Evolutionary conservation across 129 eudicot genomes (phyloP), one percentile per base, ranked within the genome.

Genomic region (Lonicera japonica): DNA sequence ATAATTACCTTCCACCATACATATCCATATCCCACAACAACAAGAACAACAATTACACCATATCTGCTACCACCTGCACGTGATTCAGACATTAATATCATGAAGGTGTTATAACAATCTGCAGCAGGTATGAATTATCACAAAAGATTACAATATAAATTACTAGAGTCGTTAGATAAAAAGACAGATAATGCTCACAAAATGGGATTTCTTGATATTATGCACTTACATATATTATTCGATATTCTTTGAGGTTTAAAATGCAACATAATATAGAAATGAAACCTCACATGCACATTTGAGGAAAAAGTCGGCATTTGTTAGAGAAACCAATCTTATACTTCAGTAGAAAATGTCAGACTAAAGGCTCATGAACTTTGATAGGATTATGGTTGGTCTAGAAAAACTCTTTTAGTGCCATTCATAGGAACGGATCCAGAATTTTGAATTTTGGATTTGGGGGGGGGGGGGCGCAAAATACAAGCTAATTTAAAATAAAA

Each of bases 1-100:
- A 50, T 25, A 4, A 54, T 43, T 43, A 92, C 99, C 99, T 92
- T 92, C 99, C 99, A 92, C 96, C 99, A 88, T 64, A 88, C 69
- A 79, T 84, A 88, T 59, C 99, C 95, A 61, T 76, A 88, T 73
- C 99, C 99, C 16, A 75, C 77, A 48, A 74, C 95, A 58, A 76
- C 80, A 68, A 88, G 76, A 56, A 88, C 63, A 54, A 92, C 56
- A 51, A 88, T 50, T 5, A 79, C 53, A 47, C 87, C 80, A 64
- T 80, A 92, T 80, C 66, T 80, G 58, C 77, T 76, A 46, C 83
- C 71, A 43, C 50, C 50, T 91, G 79, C 70, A 80, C 25, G 69
- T 55, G 24, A 54, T 23, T 12, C 51, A 34, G 66, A 58, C 17
- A 50, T 38, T 21, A 55, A 8, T 18, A 25, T 48, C 16, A 48